Evolutionary conservation across 495 filamentous ascomycete genomes (phyloP), one percentile per base, ranked within the genome.

Genomic region (Daldinia decipiens): DNA sequence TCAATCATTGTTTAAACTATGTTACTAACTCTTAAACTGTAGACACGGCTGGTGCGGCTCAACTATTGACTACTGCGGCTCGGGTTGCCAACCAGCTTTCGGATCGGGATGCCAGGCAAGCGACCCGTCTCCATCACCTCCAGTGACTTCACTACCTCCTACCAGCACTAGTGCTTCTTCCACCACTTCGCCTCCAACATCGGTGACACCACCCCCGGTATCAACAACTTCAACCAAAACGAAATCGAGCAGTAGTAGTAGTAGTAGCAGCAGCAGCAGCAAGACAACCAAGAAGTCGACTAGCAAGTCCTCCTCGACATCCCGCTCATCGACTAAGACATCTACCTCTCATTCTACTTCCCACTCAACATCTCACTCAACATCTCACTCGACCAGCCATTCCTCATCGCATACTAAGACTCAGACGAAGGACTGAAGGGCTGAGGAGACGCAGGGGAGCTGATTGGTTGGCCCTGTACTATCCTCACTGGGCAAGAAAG

Each of bases 21-120:
- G 27, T 31, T 62, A 43, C 54, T 67, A 62, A 65, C 63, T 19
- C 29, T n/a, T n/a, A 1, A 24, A 38, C 39, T 45, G 39, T 55
- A 77, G 75, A 66, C 59, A 77, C 65, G 73, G 78, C 31, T 79
- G 65, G 51, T 82, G 81, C 55, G 78, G 80, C 39, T 72, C 68
- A 55, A 80, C 76, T n/a, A 70, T 73, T 53, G 74, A 83, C 71
- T 77, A 79, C 57, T 84, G 77, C 68, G 69, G 56, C 59, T 75
- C 69, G 12, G 82, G 82, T 2, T 84, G 82, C 67, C 81, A 82
- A 40, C 7, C 73, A 1, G 70, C 21, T 0, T 81, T 78, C 59
- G 79, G 82, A n/a, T 76, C 67, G n/a, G 81, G 81, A 67, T 77
- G 76, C 67, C 70, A 71, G 75, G 72, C 67, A 67, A 47, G 64